A percentile compares a stretch with the other conserved stretches of the same genome.
Evolutionary conservation across 1,139 yeast genomes (phyloP).

Genomic region (Yamadazyma kanchanaburiensis): DNA sequence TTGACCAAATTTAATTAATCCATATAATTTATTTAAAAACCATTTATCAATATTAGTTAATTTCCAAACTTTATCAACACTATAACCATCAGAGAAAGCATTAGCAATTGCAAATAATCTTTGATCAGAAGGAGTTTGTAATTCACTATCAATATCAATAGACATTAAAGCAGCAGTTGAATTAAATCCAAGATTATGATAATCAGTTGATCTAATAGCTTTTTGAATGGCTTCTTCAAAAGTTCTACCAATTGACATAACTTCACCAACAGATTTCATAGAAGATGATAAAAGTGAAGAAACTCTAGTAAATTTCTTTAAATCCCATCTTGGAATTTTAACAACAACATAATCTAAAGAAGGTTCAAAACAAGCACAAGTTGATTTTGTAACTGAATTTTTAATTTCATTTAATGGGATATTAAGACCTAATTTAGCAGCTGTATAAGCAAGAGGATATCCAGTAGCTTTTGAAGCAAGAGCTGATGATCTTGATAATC

Average conservation of each 20-base stretch:
- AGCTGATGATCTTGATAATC: slow-evolving; percentile 97
- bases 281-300: slow-evolving; percentile 85
- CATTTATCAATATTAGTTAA: slow-evolving; percentile 94
- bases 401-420: slow-evolving; percentile 89
- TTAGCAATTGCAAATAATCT: slow-evolving; percentile 96
- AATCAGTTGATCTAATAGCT: slow-evolving; percentile 95
- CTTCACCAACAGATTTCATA: slow-evolving; percentile 99
- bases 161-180: slow-evolving; percentile 84
- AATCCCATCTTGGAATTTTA: slow-evolving; percentile 99
- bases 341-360: slow-evolving; percentile 96
- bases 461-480: slow-evolving; percentile 99
- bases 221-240: slow-evolving; percentile 98
- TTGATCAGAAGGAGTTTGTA: slow-evolving; percentile 94
- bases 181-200: slow-evolving; percentile 91
- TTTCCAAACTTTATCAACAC: slow-evolving; percentile 90
- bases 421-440: slow-evolving; percentile 94
- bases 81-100: slow-evolving; percentile 79
- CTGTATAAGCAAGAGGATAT: slow-evolving; percentile 96
- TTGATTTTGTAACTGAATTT: slow-evolving; percentile 91
- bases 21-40: slow-evolving; percentile 86
- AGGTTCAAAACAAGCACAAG: slow-evolving; percentile 97
- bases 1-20: slow-evolving; percentile 67
- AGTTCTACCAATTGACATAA: slow-evolving; percentile 96
- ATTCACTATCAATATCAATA: slow-evolving; percentile 83
- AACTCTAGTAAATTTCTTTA: slow-evolving; percentile 92